These are phyloP conservation scores for Escallonia rubra DNA, from an alignment of 129 eudicot genomes.

Conservation along the genomic window DNA sequence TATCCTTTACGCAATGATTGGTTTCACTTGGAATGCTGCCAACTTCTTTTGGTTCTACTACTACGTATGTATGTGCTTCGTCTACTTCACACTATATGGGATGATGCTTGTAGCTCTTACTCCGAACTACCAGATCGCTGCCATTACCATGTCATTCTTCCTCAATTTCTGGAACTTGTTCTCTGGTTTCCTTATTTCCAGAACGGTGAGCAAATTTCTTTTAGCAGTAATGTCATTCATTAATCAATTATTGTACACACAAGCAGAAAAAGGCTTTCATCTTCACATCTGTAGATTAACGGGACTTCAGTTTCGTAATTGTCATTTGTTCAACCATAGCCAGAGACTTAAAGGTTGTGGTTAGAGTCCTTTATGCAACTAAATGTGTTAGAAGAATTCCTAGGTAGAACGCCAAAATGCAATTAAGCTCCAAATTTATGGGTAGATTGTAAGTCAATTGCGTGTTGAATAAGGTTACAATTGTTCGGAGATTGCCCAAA, in stretches of 20 bases:
- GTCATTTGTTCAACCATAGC: background rate
- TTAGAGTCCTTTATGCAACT: background rate
- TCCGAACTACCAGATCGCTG: conserved; percentile 73
- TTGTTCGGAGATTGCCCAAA: no score
- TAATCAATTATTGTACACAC: background rate
- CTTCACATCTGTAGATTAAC: no score
- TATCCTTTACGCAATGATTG: conserved; percentile 74
- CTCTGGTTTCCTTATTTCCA: conserved; percentile 77
- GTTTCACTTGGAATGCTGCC: conserved; percentile 58
- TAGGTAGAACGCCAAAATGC: no score
- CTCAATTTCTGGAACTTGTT: conserved; percentile 83
- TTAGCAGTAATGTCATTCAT: background rate
- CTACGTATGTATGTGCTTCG: conserved; percentile 74
- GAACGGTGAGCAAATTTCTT: conserved; percentile 33
- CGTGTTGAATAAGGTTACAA: no score
- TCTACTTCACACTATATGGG: conserved; percentile 78
- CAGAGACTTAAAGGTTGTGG: no score
- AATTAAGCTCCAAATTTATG: no score
- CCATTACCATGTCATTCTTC: conserved; percentile 81
- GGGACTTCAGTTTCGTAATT: background rate
- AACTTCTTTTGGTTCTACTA: conserved; percentile 79
- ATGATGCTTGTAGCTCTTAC: conserved; percentile 94
- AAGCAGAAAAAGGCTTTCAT: no score
- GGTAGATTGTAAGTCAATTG: no score
- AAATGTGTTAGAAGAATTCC: no score